A percentile compares a stretch with the other conserved stretches of the same genome.
phyloP scores from a whole-genome alignment of 768 basidiomycete genomes.

The Hirschioporus abietinus region DNA sequence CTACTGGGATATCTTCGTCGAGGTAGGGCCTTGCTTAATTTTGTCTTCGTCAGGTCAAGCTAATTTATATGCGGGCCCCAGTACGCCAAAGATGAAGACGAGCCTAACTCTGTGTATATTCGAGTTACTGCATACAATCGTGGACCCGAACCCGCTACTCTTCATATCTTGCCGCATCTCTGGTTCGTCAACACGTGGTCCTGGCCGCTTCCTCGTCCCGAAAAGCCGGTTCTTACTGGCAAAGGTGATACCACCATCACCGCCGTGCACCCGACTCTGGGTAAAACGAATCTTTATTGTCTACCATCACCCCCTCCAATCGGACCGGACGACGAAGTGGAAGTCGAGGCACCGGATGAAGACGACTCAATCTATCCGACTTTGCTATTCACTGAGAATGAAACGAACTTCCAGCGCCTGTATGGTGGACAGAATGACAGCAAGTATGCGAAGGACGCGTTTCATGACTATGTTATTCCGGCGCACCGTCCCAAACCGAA shows the following conservation, averaged over 20 bases:
- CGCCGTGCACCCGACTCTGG: slow-evolving; percentile 68
- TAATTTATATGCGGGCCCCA: slow-evolving; percentile 26
- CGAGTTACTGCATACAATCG: slow-evolving; percentile 97
- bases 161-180: slow-evolving; percentile 92
- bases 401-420: slow-evolving; percentile 89
- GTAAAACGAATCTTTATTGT: slow-evolving; percentile 79
- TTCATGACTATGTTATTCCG: slow-evolving; percentile 95
- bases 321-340: slow-evolving; percentile 52
- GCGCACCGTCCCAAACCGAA: slow-evolving; percentile 57
- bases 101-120: slow-evolving; percentile 82
- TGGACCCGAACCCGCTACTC: slow-evolving; percentile 88
- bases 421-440: slow-evolving; percentile 85
- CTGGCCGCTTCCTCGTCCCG: slow-evolving; percentile 53
- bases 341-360: slow-evolving; percentile 35
- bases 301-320: slow-evolving; percentile 91
- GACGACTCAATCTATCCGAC: slow-evolving; percentile 74
- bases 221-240: slow-evolving; percentile 55
- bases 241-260: slow-evolving; percentile 58
- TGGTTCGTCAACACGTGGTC: slow-evolving; percentile 99
- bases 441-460: slow-evolving; percentile 90
- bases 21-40: slow-evolving; percentile 45
- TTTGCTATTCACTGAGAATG: slow-evolving; percentile 93
- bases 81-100: slow-evolving; percentile 97
- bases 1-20: slow-evolving; percentile 99
- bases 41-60: slow-evolving; percentile 4